A percentile compares a stretch with the other conserved stretches of the same genome.
Conservation (phyloP, 1,284 basidiomycete genomes). For the Fomitopsis pinicola region DNA sequence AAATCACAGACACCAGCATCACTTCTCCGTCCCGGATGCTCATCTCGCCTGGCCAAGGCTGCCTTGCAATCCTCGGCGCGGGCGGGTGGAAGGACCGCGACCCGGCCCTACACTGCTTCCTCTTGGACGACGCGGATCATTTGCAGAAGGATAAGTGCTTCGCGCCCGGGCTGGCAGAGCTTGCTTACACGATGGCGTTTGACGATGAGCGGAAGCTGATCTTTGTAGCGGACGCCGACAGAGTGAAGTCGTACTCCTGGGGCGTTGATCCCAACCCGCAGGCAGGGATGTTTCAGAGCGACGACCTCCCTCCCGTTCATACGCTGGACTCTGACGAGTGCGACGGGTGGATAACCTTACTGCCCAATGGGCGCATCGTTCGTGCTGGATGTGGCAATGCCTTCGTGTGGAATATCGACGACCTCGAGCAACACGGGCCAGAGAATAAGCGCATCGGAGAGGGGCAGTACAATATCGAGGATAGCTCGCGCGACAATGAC, state of each 20-base stretch:
- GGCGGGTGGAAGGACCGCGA: conserved; percentile 35
- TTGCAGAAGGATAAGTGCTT: conserved; percentile 3
- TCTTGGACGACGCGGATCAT: conserved; percentile 13
- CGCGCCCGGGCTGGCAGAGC: conserved; percentile 15
- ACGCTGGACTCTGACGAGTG: conserved; percentile 26
- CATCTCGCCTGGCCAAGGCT: conserved; percentile 24
- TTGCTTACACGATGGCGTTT: conserved; percentile 14
- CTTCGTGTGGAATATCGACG: conserved; percentile 31
- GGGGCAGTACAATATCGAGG: conserved; percentile 15
- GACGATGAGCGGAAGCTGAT: conserved; percentile 22
- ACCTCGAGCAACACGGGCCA: conserved; percentile 28
- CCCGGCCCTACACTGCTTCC: conserved; percentile 27
- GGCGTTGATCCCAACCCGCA: neutral
- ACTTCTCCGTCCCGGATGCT: conserved; percentile 17
- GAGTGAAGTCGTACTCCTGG: conserved; percentile 24
- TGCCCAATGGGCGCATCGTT: conserved; percentile 23
- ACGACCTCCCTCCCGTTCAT: conserved; percentile 17
- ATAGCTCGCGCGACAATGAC: conserved; percentile 23
- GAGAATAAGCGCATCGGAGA: conserved; percentile 25
- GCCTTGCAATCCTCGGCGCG: conserved; percentile 23
- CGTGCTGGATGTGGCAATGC: conserved; percentile 29
- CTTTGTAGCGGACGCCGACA: conserved; percentile 21
- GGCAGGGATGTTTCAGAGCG: neutral
- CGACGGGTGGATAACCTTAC: conserved; percentile 26
- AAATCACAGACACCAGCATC: conserved; percentile 24